Evolutionary conservation across 495 filamentous ascomycete genomes (phyloP).

Genomic region (Aeminium ludgeri): DNA sequence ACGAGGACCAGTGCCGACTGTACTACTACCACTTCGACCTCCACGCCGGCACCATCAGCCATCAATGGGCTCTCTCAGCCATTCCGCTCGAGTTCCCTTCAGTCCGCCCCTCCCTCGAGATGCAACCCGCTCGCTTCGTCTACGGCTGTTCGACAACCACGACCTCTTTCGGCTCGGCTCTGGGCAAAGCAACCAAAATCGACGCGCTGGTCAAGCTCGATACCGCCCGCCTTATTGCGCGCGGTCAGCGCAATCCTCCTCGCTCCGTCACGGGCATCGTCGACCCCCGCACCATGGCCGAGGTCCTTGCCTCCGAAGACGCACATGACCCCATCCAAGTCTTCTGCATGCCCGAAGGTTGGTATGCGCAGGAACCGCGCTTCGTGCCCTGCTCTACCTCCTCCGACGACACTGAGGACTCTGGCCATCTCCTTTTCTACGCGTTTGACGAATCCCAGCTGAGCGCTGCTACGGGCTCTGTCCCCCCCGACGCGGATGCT

Average conservation of each 20-base stretch:
- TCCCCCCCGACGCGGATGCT: slow-evolving; percentile 1
- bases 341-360: slow-evolving; percentile 38
- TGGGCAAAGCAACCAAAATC: slow-evolving; percentile 42
- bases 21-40: slow-evolving; percentile 46
- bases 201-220: slow-evolving; percentile 44
- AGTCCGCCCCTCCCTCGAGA: slow-evolving; percentile 32
- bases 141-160: slow-evolving; percentile 39
- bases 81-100: slow-evolving; percentile 50
- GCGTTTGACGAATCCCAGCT: slow-evolving; percentile 43
- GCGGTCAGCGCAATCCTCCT: slow-evolving; percentile 28
- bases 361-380: slow-evolving; percentile 46
- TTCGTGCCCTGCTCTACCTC: slow-evolving; percentile 37
- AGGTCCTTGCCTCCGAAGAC: slow-evolving; percentile 29
- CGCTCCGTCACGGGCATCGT: slow-evolving; percentile 35
- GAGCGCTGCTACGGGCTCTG: slow-evolving; percentile 13
- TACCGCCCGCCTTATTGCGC: slow-evolving; percentile 30
- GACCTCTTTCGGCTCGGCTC: slow-evolving; percentile 32
- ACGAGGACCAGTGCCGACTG: slow-evolving; percentile 45
- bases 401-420: slow-evolving; percentile 31
- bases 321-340: slow-evolving; percentile 37
- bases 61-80: slow-evolving; percentile 44
- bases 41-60: slow-evolving; percentile 25
- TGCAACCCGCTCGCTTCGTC: slow-evolving; percentile 36
- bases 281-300: slow-evolving; percentile 32
- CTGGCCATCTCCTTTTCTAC: slow-evolving; percentile 44